Base-by-base conservation (phyloP, 371 early-diverging fungal genomes). In the Mortierella sp. region DNA sequence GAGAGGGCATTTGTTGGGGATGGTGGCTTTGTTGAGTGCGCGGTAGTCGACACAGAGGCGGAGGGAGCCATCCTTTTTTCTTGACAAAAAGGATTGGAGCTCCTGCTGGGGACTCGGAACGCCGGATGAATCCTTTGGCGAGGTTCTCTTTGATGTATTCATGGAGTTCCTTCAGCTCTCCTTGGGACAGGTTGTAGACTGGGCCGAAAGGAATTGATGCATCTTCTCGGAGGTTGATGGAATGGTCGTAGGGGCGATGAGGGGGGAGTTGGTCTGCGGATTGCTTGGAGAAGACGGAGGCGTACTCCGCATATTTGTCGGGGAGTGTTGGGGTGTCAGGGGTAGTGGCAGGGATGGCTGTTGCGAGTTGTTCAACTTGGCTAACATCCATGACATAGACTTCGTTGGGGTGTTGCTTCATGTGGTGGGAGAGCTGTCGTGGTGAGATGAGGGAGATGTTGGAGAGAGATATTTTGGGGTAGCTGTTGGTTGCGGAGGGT, bases 21-120 rank as follows among this genome's bases (percentile, higher is more conserved):
- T 60, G 0, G 87, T 85, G 5, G 81, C 29, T 23, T 70, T 59
- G 71, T 90, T 90, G 1, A 91, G 72, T 1, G 64, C 79, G 1
- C 86, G 70, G 57, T 87, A 92, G 47, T 90, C 87, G 0, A 79
- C 59, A 5, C 84, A 74, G 14, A 87, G 19, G 0, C 86, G 80
- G 3, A n/a, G 87, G 14, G 63, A n/a, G 5, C 89, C 88, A 44
- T 86, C 84, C 48, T n/a, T n/a, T 89, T 88, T 71, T 90, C 88
- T 7, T 72, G 66, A 0, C 86, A 88, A 73, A 90, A 90, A 89
- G 59, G 2, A 88, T 76, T 11, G 90, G 90, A 9, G 88, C 81
- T 1, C 87, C 90, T 60, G 69, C 80, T 0, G n/a, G 88, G 85
- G 86, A 86, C 0, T 68, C 29, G 9, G 86, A 85, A 0, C 75